Evolutionary conservation across 2,329 filamentous ascomycete species (phyloP).

Genomic region (Cytospora chrysosperma): DNA sequence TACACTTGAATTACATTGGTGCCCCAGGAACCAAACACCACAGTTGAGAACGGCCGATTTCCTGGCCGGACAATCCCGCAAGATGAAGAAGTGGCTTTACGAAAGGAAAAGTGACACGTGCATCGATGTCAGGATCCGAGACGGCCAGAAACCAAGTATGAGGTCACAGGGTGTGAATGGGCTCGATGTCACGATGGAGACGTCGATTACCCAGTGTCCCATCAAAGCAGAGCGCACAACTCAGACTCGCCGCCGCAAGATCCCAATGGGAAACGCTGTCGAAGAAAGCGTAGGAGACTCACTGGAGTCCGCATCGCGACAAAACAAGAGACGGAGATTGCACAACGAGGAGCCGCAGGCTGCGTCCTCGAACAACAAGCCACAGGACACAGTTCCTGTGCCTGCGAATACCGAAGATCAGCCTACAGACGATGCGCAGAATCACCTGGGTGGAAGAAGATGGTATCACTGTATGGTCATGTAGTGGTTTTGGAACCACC

Average conservation of each 20-base stretch:
- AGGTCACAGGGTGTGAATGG: too few species aligned
- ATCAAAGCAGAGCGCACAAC: neutral
- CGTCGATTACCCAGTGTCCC: too few species aligned
- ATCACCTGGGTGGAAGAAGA: too few species aligned
- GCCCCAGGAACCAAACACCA: neutral
- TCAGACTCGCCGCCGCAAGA: neutral
- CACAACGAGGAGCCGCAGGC: neutral
- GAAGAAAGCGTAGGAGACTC: neutral
- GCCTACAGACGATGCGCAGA: neutral
- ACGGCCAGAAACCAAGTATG: neutral
- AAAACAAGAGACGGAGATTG: neutral
- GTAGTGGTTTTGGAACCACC: neutral
- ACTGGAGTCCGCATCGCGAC: neutral
- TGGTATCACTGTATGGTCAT: neutral
- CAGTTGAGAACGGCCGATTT: neutral
- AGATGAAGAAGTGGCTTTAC: neutral
- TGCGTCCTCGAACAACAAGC: neutral
- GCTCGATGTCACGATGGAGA: too few species aligned
- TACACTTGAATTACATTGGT: neutral
- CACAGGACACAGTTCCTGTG: neutral
- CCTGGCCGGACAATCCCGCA: neutral
- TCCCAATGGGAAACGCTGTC: neutral
- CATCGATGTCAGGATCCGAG: neutral
- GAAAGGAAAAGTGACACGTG: neutral
- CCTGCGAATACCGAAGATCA: neutral